Evolutionary conservation across 2,329 filamentous ascomycete species (phyloP).

Genomic region (Aspergillus eucalypticola): DNA sequence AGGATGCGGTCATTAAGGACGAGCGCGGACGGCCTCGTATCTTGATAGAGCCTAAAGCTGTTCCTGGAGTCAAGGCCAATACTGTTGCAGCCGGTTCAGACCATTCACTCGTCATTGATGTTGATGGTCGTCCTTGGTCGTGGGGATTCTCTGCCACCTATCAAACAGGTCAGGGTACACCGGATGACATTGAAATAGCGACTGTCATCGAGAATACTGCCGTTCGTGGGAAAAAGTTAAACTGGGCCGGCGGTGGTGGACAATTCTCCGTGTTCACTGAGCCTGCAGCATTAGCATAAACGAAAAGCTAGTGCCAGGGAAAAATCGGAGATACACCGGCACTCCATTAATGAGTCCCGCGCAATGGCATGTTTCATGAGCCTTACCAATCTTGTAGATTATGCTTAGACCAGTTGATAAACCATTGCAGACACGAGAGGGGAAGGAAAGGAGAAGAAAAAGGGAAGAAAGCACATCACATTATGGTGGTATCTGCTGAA

Average conservation of each 20-base stretch:
- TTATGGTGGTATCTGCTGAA: no score
- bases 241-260: constrained; percentile 81
- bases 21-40: constrained; percentile 68
- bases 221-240: constrained; percentile 70
- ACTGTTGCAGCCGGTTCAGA: constrained; percentile 67
- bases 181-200: constrained; percentile 76
- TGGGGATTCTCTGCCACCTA: constrained; percentile 83
- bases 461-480: no score
- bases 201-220: constrained; percentile 84
- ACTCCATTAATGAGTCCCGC: not conserved
- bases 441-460: not conserved
- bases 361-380: not conserved
- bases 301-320: not conserved
- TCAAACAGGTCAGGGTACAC: constrained; percentile 74
- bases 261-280: constrained; percentile 61
- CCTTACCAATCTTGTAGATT: not conserved
- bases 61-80: constrained; percentile 61
- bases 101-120: constrained; percentile 70
- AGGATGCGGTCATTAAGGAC: constrained; percentile 64
- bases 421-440: not conserved
- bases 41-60: constrained; percentile 63
- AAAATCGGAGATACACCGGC: not conserved
- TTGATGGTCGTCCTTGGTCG: constrained; percentile 68
- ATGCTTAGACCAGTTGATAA: not conserved
- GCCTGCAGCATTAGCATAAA: constrained; percentile 23